Conservation (phyloP, 2,329 filamentous ascomycete genomes). For the Diplodia mutila region DNA sequence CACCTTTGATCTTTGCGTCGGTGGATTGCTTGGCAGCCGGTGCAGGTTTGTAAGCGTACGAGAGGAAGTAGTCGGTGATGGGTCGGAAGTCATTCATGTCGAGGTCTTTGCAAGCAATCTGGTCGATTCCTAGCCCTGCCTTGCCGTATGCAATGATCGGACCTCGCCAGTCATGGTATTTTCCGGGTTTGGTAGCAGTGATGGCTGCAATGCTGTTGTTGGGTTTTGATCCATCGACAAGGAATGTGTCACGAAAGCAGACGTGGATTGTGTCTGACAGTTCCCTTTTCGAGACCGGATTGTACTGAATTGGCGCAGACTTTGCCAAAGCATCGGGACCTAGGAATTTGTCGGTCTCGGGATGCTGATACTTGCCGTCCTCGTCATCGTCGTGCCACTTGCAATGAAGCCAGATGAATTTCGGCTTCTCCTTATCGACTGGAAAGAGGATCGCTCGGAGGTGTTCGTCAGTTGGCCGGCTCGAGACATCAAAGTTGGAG, state of each 20-base stretch:
- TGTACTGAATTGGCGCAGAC: not conserved
- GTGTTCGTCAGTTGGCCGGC: constrained; percentile 18
- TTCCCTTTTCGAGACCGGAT: not conserved
- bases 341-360: not conserved
- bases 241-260: constrained; percentile 24
- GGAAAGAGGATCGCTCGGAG: constrained; percentile 23
- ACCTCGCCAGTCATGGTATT: constrained; percentile 27
- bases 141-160: constrained; percentile 22
- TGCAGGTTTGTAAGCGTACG: constrained; percentile 14
- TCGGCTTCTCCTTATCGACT: constrained; percentile 11
- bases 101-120: constrained; percentile 23
- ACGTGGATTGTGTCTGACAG: constrained; percentile 23
- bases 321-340: not conserved
- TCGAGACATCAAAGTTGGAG: constrained; percentile 14
- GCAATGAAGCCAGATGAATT: constrained; percentile 20
- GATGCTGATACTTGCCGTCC: not conserved
- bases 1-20: not conserved
- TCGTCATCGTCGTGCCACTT: not conserved
- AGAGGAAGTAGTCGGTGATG: constrained; percentile 27
- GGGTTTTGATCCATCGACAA: constrained; percentile 25
- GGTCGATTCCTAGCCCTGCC: constrained; percentile 6
- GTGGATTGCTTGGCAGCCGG: not conserved
- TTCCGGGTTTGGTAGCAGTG: not conserved
- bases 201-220: constrained; percentile 27
- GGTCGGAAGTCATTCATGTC: constrained; percentile 29